Conservation (phyloP, 805 yeast genomes). For the Sporopachydermia quercuum region DNA sequence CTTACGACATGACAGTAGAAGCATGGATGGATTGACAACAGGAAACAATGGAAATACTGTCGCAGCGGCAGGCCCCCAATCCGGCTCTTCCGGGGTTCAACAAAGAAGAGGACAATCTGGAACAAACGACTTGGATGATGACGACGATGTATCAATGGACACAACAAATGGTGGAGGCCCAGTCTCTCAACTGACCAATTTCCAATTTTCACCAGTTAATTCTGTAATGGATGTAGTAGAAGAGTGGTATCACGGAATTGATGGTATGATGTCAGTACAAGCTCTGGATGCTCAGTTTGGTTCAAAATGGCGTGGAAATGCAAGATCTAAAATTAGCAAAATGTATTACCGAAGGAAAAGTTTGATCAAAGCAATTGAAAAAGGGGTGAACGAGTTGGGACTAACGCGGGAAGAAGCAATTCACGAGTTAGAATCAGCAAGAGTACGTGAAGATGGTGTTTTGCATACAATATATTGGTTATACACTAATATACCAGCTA, state of each 20-base stretch:
- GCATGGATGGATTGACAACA: no score
- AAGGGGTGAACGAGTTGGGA: not conserved
- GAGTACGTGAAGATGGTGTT: not conserved
- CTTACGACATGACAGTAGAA: no score
- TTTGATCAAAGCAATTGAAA: not conserved
- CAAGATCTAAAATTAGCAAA: not conserved
- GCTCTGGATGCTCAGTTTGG: slow-evolving; percentile 1
- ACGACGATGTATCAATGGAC: not conserved
- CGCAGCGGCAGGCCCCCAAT: no score
- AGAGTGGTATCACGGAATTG: slow-evolving; percentile 1
- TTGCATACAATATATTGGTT: not conserved
- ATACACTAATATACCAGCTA: not conserved
- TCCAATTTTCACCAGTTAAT: not conserved
- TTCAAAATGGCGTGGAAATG: not conserved
- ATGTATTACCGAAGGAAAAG: not conserved
- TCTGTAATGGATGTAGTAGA: slow-evolving; percentile 1
- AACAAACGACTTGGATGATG: not conserved
- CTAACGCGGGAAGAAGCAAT: not conserved
- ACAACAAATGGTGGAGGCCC: not conserved
- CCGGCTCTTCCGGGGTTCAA: no score
- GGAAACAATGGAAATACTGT: not conserved
- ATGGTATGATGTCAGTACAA: slow-evolving; percentile 1
- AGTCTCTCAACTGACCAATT: not conserved
- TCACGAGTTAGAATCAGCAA: not conserved
- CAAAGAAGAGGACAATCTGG: no score